Evolutionary conservation across 164 flowering plant species (phyloP).

Genomic region (Amborella trichopoda): DNA sequence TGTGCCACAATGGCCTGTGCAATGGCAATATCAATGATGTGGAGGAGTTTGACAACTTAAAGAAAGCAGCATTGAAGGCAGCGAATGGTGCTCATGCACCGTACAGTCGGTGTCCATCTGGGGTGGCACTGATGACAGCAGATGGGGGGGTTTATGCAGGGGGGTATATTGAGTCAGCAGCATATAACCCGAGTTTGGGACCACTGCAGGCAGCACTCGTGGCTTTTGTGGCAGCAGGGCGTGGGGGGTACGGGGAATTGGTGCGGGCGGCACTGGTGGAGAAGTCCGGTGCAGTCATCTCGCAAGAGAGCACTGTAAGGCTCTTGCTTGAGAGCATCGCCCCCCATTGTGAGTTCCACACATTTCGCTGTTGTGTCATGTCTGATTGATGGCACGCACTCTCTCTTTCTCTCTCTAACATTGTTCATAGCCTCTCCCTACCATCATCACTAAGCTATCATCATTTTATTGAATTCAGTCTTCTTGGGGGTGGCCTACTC

Average conservation of each 20-base stretch:
- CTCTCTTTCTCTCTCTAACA: too few species aligned
- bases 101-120: conserved; percentile 79
- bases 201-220: conserved; percentile 89
- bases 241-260: conserved; percentile 49
- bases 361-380: conserved; percentile 56
- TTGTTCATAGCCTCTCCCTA: too few species aligned
- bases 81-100: conserved; percentile 80
- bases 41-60: conserved; percentile 1
- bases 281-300: conserved; percentile 42
- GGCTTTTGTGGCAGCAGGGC: conserved; percentile 51
- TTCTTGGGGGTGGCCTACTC: too few species aligned
- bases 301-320: conserved; percentile 60
- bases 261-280: conserved; percentile 74
- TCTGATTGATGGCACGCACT: too few species aligned
- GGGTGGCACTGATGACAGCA: conserved; percentile 58
- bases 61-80: conserved; percentile 48
- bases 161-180: conserved; percentile 80
- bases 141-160: conserved; percentile 58
- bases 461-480: too few species aligned
- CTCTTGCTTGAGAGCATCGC: conserved; percentile 42
- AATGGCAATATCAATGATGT: too few species aligned
- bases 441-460: too few species aligned
- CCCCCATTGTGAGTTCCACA: conserved; percentile 49
- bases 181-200: conserved; percentile 79
- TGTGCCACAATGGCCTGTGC: too few species aligned